Base-by-base conservation (phyloP, 805 yeast genomes). In the Candida verbasci region DNA sequence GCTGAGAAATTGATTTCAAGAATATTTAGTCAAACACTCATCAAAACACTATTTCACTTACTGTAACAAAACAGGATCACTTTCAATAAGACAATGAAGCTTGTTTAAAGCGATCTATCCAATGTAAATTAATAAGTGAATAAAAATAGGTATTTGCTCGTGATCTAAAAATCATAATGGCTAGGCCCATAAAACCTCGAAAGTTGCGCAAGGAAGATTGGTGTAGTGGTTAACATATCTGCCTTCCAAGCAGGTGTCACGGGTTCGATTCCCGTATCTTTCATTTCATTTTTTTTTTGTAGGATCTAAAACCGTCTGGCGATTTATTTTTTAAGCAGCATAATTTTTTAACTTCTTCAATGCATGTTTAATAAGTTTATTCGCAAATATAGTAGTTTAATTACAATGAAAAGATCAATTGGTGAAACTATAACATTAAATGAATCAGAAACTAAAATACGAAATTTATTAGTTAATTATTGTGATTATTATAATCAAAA, bases 201-300 rank as follows among this genome's bases (percentile, higher is more conserved):
- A n/a, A n/a, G n/a, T n/a, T n/a, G n/a, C n/a, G n/a, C 22, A 6
- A 20, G 87, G 86, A 82, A 77, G 82, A 81, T 80, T 82, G 79
- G 89, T 82, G 86, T 82, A 82, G 86, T 79, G 89, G 91, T 78
- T 80, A 82, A 78, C 86, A 82, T 82, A 70, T 78, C 76, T 78
- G 88, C 88, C 88, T 82, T 82, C 89, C 89, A 82, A 82, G 89
- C 87, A 78, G 77, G 82, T 69, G 89, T 78, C 86, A 80, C 76
- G 89, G 88, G 91, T 82, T 82, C 91, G 88, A 82, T 80, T 82
- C 91, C 83, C 87, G 82, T 78, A 79, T 80, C 81, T 78, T 80
- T 80, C 86, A 78, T 24, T 38, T 21, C 9, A 17, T 15, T n/a
- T 11, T 31, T n/a, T 23, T 24, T 20, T 17, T n/a, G 4, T 31